Evolutionary conservation across 1,139 yeast genomes (phyloP), one percentile per base, ranked within the genome.

Genomic region (Sugiyamaella grinbergsii): DNA sequence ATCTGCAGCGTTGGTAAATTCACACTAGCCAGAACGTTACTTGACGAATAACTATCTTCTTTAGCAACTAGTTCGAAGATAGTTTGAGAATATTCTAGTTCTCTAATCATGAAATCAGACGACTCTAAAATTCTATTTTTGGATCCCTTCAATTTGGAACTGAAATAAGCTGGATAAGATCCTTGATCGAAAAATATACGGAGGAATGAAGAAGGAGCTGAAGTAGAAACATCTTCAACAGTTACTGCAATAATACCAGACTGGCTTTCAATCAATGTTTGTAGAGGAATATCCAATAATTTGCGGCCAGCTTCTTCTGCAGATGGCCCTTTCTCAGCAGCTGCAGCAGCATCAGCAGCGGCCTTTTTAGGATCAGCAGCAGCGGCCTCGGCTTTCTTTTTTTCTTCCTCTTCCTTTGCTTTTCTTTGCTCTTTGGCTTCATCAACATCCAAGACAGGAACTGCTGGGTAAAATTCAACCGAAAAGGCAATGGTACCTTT

Each of bases 241-340:
- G 87, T 82, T 59, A 77, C 79, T 1, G 85, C 85, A 50, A 91
- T 73, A 18, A 90, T 82, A 73, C 98, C 99, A 44, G 88, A 75
- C 57, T 80, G 77, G 65, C 81, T 79, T 37, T 79, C 76, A 31
- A 81, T 51, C 54, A 60, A 67, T 62, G 91, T 83, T 8, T 80
- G 82, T 50, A 88, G 70, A 1, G 85, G 72, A 61, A 91, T 71
- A 18, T 46, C 50, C 11, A 47, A 32, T 11, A 42, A 6, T 53
- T 78, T 80, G 58, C 80, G 68, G 66, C 82, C 85, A 54, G 74
- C 62, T 59, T 69, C 71, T 3, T 60, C 61, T 40, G 61, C 64
- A 13, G 29, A 38, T 5, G 45, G 33, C 15, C 32, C 42, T 3
- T 54, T 51, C 13, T 56, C 62, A 22, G 54, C 51, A 6, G 42